These are phyloP conservation scores for Albugo candida DNA, from an alignment of 352 stramenopile genomes.

Conservation along the genomic window DNA sequence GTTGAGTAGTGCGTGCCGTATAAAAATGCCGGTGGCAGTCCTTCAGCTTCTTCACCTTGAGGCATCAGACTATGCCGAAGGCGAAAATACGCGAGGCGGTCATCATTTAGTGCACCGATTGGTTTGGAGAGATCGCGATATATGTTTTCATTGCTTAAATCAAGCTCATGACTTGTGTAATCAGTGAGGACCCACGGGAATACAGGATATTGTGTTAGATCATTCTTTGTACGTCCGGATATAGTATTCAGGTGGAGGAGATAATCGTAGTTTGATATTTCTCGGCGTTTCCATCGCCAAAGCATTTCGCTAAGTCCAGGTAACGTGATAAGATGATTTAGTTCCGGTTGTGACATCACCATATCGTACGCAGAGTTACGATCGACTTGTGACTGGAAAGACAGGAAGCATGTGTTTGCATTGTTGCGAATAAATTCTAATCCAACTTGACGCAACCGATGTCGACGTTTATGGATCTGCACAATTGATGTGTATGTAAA, in stretches of 20 bases:
- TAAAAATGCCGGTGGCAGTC: conserved; percentile 61
- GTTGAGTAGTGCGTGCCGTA: conserved; percentile 91
- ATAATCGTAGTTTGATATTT: conserved; percentile 89
- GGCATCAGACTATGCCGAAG: conserved; percentile 36
- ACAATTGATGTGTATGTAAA: conserved; percentile 37
- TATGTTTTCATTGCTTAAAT: conserved; percentile 81
- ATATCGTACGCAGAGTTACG: conserved; percentile 55
- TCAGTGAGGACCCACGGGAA: conserved; percentile 97
- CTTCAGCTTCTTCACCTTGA: conserved; percentile 16
- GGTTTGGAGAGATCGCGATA: conserved; percentile 94
- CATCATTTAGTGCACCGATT: conserved; percentile 87
- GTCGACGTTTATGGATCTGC: conserved; percentile 55
- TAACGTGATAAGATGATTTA: too few relatives aligned
- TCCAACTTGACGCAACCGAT: conserved; percentile 50
- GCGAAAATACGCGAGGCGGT: conserved; percentile 33
- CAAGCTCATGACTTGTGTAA: conserved; percentile 84
- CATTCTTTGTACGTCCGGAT: conserved; percentile 92
- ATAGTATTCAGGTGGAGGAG: conserved; percentile 93
- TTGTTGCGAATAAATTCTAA: conserved; percentile 60
- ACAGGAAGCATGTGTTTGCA: conserved; percentile 63
- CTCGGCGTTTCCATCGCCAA: conserved; percentile 44
- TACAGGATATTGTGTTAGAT: conserved; percentile 96
- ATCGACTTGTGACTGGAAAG: conserved; percentile 43
- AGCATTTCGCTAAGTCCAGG: conserved; percentile 16
- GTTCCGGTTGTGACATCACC: conserved; percentile 26